Evolutionary conservation across 192 early-diverging fungal genomes (phyloP).

Genomic region (Spinellus fusiger): DNA sequence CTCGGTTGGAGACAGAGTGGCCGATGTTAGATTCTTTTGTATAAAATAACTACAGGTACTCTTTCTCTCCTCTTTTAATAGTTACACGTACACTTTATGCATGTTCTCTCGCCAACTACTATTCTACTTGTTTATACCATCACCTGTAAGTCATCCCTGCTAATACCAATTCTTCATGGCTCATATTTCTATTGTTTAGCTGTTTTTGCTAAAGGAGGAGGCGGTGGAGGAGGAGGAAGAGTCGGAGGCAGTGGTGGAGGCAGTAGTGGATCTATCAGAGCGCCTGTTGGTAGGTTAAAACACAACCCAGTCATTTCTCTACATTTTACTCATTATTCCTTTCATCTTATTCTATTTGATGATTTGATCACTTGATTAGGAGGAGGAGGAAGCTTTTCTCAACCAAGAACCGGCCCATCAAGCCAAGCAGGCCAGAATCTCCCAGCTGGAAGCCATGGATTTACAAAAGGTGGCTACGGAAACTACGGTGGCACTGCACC

Average conservation of each 20-base stretch:
- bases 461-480: constrained; percentile 27
- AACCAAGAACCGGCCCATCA: not conserved
- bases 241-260: constrained; percentile 4
- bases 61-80: not conserved
- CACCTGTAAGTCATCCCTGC: not conserved
- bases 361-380: not conserved
- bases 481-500: not conserved
- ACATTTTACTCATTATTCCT: not conserved
- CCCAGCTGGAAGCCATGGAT: constrained; percentile 15
- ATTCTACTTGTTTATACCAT: constrained; percentile 5
- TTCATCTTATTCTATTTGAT: not conserved
- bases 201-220: constrained; percentile 21
- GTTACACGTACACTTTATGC: not conserved
- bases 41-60: too few species aligned
- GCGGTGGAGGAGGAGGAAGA: constrained; percentile 15
- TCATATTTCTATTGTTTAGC: not conserved
- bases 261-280: constrained; percentile 1
- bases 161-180: not conserved
- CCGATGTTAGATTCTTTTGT: not conserved
- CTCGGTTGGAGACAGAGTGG: too few species aligned
- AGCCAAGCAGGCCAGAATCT: too few species aligned
- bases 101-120: not conserved
- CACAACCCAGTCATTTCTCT: too few species aligned
- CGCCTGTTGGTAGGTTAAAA: not conserved
- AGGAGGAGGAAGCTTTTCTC: constrained; percentile 4